These are phyloP conservation scores for Euphorbia peplus DNA, from an alignment of 345 rosid genomes.

Conservation along the genomic window DNA sequence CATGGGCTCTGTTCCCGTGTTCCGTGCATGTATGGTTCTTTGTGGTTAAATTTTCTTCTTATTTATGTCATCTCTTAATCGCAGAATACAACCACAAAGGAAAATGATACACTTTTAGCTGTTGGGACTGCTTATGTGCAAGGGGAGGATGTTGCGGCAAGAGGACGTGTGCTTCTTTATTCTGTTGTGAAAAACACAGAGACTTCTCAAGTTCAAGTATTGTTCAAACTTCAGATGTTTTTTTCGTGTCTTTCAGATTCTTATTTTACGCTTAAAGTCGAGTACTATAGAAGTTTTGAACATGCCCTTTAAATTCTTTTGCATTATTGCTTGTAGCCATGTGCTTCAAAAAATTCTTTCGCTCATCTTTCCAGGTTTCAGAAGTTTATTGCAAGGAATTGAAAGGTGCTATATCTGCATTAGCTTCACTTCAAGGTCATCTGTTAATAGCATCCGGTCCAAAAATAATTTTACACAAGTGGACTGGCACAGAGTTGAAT, in stretches of 20 bases:
- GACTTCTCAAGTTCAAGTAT: constrained; percentile 65
- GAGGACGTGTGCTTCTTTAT: constrained; percentile 91
- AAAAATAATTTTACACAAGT: constrained; percentile 82
- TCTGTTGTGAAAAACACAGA: constrained; percentile 62
- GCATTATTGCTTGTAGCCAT: neutral
- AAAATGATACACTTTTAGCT: constrained; percentile 88
- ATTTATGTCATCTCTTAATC: constrained; percentile 15
- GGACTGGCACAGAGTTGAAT: constrained; percentile 87
- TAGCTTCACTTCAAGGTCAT: constrained; percentile 97
- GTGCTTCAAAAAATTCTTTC: constrained; percentile 1
- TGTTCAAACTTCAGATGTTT: constrained; percentile 11
- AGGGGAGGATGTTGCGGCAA: constrained; percentile 99
- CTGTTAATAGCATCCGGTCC: constrained; percentile 95
- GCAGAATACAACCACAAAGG: constrained; percentile 78
- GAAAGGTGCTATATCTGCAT: constrained; percentile 96
- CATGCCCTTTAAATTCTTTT: constrained; percentile 10
- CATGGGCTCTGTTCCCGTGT: neutral
- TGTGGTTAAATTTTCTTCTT: neutral
- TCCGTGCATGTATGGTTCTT: neutral
- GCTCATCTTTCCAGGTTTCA: constrained; percentile 50
- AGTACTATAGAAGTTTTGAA: neutral
- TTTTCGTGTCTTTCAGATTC: constrained; percentile 1
- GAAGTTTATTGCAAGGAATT: constrained; percentile 94
- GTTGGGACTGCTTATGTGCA: constrained; percentile 96
- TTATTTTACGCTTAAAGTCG: neutral